Conservation (phyloP, 192 early-diverging fungal genomes). For the Umbelopsis vinacea region DNA sequence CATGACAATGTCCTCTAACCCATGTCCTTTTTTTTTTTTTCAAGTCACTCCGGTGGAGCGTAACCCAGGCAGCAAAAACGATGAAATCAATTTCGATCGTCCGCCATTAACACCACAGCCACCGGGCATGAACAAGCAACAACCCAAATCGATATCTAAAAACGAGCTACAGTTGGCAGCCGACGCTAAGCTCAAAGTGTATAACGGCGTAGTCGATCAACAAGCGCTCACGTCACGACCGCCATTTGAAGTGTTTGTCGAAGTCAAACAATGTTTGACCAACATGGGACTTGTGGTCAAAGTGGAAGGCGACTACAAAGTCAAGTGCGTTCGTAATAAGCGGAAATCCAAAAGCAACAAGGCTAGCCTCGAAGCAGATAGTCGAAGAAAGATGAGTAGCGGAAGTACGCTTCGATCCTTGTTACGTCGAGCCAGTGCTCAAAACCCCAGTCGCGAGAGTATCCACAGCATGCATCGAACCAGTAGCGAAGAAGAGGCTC, state of each 20-base stretch:
- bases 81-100: constrained; percentile 11
- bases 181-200: constrained; percentile 60
- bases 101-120: constrained; percentile 14
- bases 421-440: constrained; percentile 30
- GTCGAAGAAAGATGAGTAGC: constrained; percentile 32
- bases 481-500: constrained; percentile 21
- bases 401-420: constrained; percentile 20
- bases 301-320: constrained; percentile 50
- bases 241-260: constrained; percentile 56
- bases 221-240: constrained; percentile 56
- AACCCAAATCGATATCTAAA: neutral
- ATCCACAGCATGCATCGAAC: constrained; percentile 13
- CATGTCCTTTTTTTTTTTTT: neutral
- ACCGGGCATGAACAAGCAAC: neutral
- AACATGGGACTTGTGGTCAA: constrained; percentile 27
- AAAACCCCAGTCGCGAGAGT: constrained; percentile 21
- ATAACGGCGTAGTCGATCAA: constrained; percentile 60
- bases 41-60: constrained; percentile 3
- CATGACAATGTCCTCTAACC: too few species aligned
- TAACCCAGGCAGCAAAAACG: neutral
- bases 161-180: neutral
- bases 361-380: neutral
- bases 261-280: constrained; percentile 45
- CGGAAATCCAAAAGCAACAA: constrained; percentile 28
- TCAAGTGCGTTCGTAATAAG: constrained; percentile 55